phyloP scores from a whole-genome alignment of 2,329 filamentous ascomycete genomes.

The Zymoseptoria tritici region DNA sequence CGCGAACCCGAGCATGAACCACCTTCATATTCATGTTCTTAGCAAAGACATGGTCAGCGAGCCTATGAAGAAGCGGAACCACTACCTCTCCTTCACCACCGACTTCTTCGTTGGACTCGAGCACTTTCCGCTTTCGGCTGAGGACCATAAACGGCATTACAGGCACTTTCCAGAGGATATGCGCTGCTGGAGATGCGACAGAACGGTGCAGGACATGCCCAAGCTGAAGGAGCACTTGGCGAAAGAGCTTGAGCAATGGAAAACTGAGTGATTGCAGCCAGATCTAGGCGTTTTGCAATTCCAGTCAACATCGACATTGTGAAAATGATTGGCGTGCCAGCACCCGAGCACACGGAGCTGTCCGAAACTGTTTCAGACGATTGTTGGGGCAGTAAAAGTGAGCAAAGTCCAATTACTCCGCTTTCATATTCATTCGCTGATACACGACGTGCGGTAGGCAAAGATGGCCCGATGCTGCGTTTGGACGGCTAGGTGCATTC shows the following conservation, averaged over 20 bases:
- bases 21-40: slow-evolving; percentile 84
- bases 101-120: slow-evolving; percentile 72
- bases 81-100: slow-evolving; percentile 88
- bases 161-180: slow-evolving; percentile 53
- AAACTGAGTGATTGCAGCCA: slow-evolving; percentile 42
- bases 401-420: neutral
- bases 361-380: neutral
- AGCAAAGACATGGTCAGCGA: slow-evolving; percentile 70
- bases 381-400: neutral
- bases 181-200: slow-evolving; percentile 76
- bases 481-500: neutral
- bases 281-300: neutral
- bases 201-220: slow-evolving; percentile 67
- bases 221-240: slow-evolving; percentile 68
- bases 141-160: slow-evolving; percentile 60
- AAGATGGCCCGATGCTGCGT: neutral
- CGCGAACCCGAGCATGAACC: slow-evolving; percentile 81
- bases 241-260: slow-evolving; percentile 71
- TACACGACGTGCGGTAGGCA: neutral
- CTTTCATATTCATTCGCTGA: neutral
- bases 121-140: slow-evolving; percentile 65
- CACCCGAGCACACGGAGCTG: neutral
- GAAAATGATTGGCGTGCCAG: neutral
- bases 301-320: neutral
- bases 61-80: slow-evolving; percentile 68